phyloP scores from a whole-genome alignment of 1,139 yeast genomes.

The Debaryomyces subglobosus region DNA sequence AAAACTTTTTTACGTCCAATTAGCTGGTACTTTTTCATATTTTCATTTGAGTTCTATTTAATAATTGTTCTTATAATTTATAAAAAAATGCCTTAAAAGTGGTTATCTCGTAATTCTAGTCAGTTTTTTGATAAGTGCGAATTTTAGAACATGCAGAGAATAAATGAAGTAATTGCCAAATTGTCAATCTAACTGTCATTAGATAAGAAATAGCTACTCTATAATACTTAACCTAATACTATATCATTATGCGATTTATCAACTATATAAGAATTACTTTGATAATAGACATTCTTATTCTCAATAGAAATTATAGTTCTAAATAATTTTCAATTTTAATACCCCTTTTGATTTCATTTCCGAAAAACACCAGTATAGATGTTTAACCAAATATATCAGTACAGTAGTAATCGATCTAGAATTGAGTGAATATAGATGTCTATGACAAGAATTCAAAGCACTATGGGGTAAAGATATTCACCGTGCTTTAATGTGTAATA shows the following conservation, averaged over 20 bases:
- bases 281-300: not conserved
- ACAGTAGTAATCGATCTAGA: not conserved
- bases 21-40: constrained; percentile 36
- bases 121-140: not conserved
- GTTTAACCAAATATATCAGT: no score
- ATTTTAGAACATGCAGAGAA: not conserved
- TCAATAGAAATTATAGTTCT: not conserved
- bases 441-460: not conserved
- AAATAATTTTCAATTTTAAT: no score
- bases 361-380: no score
- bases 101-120: not conserved
- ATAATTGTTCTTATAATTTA: not conserved
- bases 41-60: not conserved
- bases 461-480: not conserved
- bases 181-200: not conserved
- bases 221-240: not conserved
- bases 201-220: not conserved
- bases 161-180: not conserved
- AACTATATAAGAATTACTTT: not conserved
- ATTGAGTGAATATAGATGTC: not conserved
- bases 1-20: constrained; percentile 39
- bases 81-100: not conserved
- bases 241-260: not conserved
- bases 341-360: not conserved
- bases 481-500: not conserved